Evolutionary conservation across 2,329 filamentous ascomycete genomes (phyloP).

Genomic region (Botrytis fabae): DNA sequence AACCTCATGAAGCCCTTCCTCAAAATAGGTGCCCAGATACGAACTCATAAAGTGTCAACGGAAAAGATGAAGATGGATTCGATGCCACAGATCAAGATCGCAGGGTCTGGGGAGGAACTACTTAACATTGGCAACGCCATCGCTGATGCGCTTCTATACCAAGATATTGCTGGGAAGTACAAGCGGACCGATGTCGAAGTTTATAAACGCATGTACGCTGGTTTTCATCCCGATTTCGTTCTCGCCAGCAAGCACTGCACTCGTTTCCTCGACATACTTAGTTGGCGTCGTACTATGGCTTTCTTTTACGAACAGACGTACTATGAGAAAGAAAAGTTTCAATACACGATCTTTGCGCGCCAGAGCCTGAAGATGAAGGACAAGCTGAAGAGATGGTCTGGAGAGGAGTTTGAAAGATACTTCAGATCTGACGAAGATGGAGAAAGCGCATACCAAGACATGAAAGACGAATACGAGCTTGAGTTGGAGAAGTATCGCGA

Average conservation of each 20-base stretch:
- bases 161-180: conserved; percentile 13
- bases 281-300: conserved; percentile 19
- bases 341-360: conserved; percentile 7
- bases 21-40: conserved; percentile 1
- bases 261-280: conserved; percentile 13
- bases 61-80: conserved; percentile 13
- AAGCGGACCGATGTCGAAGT: conserved; percentile 15
- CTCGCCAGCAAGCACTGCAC: background rate
- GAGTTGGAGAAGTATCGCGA: conserved; percentile 10
- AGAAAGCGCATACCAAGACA: conserved; percentile 5
- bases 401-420: conserved; percentile 15
- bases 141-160: conserved; percentile 10
- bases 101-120: conserved; percentile 11
- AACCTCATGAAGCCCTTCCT: conserved; percentile 9
- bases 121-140: conserved; percentile 7
- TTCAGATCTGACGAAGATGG: conserved; percentile 2
- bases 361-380: conserved; percentile 12
- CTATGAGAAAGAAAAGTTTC: conserved; percentile 9
- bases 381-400: conserved; percentile 6
- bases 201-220: conserved; percentile 19
- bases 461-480: conserved; percentile 11
- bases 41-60: conserved; percentile 10
- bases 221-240: conserved; percentile 15
- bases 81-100: background rate
- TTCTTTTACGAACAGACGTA: conserved; percentile 21